Percentiles rank a stretch among this genome's conserved stretches.
Evolutionary conservation across 2,329 filamentous ascomycete genomes (phyloP).

Genomic region (Cladosporium sp.): DNA sequence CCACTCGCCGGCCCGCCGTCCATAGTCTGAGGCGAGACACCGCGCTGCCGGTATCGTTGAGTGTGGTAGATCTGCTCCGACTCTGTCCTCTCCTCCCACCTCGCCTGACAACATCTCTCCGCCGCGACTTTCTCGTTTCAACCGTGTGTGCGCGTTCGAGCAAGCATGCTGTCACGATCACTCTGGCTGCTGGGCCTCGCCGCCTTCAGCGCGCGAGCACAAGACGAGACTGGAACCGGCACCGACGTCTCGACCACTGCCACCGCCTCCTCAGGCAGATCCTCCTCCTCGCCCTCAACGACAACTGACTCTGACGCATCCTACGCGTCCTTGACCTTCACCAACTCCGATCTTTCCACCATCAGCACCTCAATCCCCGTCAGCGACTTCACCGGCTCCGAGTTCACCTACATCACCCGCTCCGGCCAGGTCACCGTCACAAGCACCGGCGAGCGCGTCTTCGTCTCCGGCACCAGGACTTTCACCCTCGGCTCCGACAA

Average conservation of each 20-base stretch:
- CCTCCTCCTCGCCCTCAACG: not conserved
- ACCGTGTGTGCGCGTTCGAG: not conserved
- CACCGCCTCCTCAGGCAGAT: conserved; percentile 14
- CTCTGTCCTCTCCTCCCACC: not conserved
- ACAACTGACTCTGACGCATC: not conserved
- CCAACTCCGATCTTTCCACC: conserved; percentile 19
- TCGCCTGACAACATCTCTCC: not conserved
- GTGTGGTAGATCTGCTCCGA: not conserved
- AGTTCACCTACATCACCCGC: conserved; percentile 24
- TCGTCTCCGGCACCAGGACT: conserved; percentile 2
- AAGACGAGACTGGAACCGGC: conserved; percentile 17
- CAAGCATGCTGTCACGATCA: conserved; percentile 23
- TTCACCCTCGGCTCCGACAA: conserved; percentile 21
- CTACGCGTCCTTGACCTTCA: conserved; percentile 17
- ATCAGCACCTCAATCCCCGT: conserved; percentile 17
- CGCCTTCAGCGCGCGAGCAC: conserved; percentile 27
- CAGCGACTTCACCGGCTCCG: conserved; percentile 20
- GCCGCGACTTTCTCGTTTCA: not conserved
- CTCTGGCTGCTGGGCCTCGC: conserved; percentile 31
- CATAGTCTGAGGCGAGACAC: too few species aligned
- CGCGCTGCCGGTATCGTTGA: too few species aligned
- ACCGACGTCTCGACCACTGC: conserved; percentile 24
- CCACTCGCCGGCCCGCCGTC: too few species aligned
- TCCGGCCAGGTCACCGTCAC: conserved; percentile 21
- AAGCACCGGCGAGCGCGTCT: conserved; percentile 20